Evolutionary conservation across 192 early-diverging fungal genomes (phyloP).

Genomic region (Coemansia sp.): DNA sequence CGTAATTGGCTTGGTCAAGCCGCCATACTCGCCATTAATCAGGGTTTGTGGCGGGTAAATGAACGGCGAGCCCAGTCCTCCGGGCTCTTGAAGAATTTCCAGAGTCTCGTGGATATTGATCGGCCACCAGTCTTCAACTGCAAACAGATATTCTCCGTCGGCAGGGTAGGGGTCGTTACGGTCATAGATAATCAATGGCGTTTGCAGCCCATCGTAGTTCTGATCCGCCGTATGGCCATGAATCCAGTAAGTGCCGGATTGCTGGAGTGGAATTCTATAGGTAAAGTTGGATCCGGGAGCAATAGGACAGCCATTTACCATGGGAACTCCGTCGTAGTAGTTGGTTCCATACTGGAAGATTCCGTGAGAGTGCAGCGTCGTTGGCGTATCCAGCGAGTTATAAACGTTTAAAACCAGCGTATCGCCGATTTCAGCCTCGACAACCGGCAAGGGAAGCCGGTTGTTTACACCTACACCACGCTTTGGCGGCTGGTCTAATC

Average conservation of each 20-base stretch:
- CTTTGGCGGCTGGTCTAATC: conserved; percentile 24
- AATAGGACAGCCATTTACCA: conserved; percentile 72
- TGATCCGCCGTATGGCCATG: conserved; percentile 68
- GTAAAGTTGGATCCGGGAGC: conserved; percentile 63
- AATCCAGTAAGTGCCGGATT: conserved; percentile 82
- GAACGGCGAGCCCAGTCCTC: conserved; percentile 26
- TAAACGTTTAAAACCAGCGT: conserved; percentile 42
- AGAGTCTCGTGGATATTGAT: conserved; percentile 52
- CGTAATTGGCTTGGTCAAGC: conserved; percentile 44
- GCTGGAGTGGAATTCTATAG: conserved; percentile 68
- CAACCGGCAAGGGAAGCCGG: conserved; percentile 24
- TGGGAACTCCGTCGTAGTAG: conserved; percentile 66
- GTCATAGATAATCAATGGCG: conserved; percentile 67
- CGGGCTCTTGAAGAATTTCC: conserved; percentile 54
- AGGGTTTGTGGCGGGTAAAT: conserved; percentile 61
- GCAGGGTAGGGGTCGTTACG: conserved; percentile 53
- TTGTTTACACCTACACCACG: conserved; percentile 37
- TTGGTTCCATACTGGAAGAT: conserved; percentile 66
- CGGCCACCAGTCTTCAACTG: conserved; percentile 69
- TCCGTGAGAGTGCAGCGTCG: conserved; percentile 73
- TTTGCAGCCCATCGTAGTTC: conserved; percentile 78
- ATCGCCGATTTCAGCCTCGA: conserved; percentile 27
- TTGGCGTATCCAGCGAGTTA: conserved; percentile 61
- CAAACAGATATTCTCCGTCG: conserved; percentile 63
- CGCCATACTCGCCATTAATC: conserved; percentile 57